These are phyloP conservation scores for Parastagonospora avenae DNA, from an alignment of 2,329 filamentous ascomycete species.

Conservation along the genomic window DNA sequence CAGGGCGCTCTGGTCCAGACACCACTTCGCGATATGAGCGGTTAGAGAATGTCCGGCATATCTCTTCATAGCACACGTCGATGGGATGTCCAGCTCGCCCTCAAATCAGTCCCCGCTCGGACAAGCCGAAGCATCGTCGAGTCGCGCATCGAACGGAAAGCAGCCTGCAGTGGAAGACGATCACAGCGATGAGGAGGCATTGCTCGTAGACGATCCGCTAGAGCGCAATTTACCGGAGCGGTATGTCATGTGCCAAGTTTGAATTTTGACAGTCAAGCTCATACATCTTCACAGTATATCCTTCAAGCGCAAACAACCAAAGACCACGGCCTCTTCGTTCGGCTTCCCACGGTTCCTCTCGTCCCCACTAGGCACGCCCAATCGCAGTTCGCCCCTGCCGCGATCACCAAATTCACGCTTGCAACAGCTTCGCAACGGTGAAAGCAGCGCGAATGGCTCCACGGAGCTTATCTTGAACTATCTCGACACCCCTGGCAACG, in stretches of 20 bases:
- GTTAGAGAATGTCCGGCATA: constrained; percentile 34
- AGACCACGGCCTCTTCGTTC: constrained; percentile 47
- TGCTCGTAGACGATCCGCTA: constrained; percentile 63
- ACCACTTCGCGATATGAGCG: constrained; percentile 21
- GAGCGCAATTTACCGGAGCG: constrained; percentile 54
- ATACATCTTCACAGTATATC: constrained; percentile 56
- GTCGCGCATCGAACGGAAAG: constrained; percentile 44
- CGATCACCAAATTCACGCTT: constrained; percentile 31
- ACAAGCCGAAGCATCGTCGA: constrained; percentile 53
- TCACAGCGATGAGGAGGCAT: constrained; percentile 54
- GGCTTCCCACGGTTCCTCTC: constrained; percentile 53
- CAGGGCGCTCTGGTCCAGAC: constrained; percentile 4
- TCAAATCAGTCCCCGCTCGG: constrained; percentile 39
- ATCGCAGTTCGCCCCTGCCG: constrained; percentile 35
- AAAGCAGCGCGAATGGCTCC: constrained; percentile 25
- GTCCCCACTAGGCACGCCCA: constrained; percentile 40
- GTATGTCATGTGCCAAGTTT: constrained; percentile 28
- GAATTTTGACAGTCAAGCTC: not conserved
- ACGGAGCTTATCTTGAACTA: constrained; percentile 51
- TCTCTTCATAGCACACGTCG: constrained; percentile 31
- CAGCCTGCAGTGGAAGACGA: constrained; percentile 46
- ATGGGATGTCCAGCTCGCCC: constrained; percentile 48
- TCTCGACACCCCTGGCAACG: constrained; percentile 46
- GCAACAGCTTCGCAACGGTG: constrained; percentile 25
- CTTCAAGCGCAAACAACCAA: constrained; percentile 74